phyloP scores from a whole-genome alignment of 805 yeast species.

The Priceomyces melissophilus region DNA sequence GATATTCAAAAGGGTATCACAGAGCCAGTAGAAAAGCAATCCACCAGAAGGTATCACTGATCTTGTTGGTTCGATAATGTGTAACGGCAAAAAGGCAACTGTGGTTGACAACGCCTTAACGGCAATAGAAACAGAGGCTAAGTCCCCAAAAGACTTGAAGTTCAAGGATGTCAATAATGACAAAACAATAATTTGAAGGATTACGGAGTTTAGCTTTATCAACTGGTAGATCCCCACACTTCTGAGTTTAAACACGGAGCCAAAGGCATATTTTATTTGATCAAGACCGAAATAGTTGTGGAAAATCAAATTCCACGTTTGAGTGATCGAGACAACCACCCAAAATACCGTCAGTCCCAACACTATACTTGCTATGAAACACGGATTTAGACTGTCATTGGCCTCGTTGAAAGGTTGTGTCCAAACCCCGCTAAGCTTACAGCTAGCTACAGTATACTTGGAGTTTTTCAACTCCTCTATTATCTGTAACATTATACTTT shows the following conservation, averaged over 20 bases:
- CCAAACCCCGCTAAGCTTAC: constrained; percentile 6
- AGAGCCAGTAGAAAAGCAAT: constrained; percentile 38
- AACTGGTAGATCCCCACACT: constrained; percentile 17
- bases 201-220: constrained; percentile 13
- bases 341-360: constrained; percentile 9
- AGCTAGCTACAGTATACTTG: constrained; percentile 1
- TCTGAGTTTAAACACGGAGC: constrained; percentile 12
- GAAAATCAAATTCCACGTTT: constrained; percentile 9
- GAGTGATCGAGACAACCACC: constrained; percentile 9
- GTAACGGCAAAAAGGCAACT: constrained; percentile 38
- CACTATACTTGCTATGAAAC: constrained; percentile 15
- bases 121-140: constrained; percentile 7
- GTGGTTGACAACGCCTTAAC: constrained; percentile 4
- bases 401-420: constrained; percentile 21
- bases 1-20: constrained; percentile 6
- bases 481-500: not conserved
- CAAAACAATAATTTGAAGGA: constrained; percentile 12
- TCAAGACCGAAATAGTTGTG: constrained; percentile 14
- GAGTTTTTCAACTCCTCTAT: constrained; percentile 1
- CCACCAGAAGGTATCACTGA: constrained; percentile 36
- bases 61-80: constrained; percentile 41
- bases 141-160: constrained; percentile 2
- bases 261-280: constrained; percentile 17
- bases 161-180: constrained; percentile 9
- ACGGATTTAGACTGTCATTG: constrained; percentile 27